Conservation (phyloP, 441 rosid genomes). For the Melastoma candidum region DNA sequence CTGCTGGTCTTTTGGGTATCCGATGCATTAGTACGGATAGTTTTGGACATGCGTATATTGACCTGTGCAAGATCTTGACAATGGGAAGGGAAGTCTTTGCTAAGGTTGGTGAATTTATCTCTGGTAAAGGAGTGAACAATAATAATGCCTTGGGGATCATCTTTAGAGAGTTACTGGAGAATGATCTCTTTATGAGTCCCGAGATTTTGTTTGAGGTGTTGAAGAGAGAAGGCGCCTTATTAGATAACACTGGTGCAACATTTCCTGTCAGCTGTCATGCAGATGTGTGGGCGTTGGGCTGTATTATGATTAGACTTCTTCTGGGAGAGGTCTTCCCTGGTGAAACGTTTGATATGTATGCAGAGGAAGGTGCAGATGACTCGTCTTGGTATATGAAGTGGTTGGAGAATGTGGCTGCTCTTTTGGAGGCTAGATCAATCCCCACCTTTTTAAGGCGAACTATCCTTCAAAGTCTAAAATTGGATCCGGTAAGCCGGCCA, state of each 20-base stretch:
- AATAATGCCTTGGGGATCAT: slow-evolving; percentile 23
- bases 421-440: slow-evolving; percentile 27
- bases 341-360: slow-evolving; percentile 23
- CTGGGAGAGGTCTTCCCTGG: slow-evolving; percentile 36
- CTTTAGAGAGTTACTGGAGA: slow-evolving; percentile 24
- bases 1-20: slow-evolving; percentile 46
- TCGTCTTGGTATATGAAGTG: slow-evolving; percentile 24
- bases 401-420: slow-evolving; percentile 30
- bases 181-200: slow-evolving; percentile 44
- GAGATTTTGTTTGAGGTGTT: slow-evolving; percentile 49
- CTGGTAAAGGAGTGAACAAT: slow-evolving; percentile 22
- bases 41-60: slow-evolving; percentile 49
- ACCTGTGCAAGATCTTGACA: slow-evolving; percentile 39
- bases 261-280: slow-evolving; percentile 29
- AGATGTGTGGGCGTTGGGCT: slow-evolving; percentile 73
- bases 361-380: slow-evolving; percentile 24
- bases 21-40: slow-evolving; percentile 50
- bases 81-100: slow-evolving; percentile 29
- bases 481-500: slow-evolving; percentile 51
- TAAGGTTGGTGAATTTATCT: slow-evolving; percentile 18
- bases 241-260: slow-evolving; percentile 18
- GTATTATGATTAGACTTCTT: slow-evolving; percentile 45
- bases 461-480: slow-evolving; percentile 45
- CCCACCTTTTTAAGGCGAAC: slow-evolving; percentile 28
- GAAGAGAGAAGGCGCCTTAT: slow-evolving; percentile 23